Percentiles rank a stretch among this genome's conserved stretches.
Evolutionary conservation across 805 yeast genomes (phyloP).

Genomic region (Zygosaccharomyces kombuchaensis): DNA sequence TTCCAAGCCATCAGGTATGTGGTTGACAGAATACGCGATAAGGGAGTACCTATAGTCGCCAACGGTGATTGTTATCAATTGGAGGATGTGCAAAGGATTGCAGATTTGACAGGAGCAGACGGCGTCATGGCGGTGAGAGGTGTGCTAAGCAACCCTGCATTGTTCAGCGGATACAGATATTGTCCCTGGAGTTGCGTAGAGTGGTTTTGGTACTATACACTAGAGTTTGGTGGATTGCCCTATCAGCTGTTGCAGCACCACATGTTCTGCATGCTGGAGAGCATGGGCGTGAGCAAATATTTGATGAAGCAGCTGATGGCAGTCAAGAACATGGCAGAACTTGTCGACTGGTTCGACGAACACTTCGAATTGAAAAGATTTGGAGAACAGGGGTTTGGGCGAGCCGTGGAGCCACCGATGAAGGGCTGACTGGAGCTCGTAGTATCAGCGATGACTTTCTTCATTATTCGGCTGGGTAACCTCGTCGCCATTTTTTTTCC

Average conservation of each 20-base stretch:
- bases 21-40: slow-evolving; percentile 37
- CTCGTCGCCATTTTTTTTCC: slow-evolving; percentile 18
- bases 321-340: slow-evolving; percentile 50
- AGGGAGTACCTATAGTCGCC: slow-evolving; percentile 85
- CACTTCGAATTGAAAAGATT: slow-evolving; percentile 61
- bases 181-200: slow-evolving; percentile 95
- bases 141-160: slow-evolving; percentile 74
- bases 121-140: slow-evolving; percentile 98
- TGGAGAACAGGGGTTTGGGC: slow-evolving; percentile 69
- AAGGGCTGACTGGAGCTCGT: slow-evolving; percentile 12
- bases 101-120: slow-evolving; percentile 66
- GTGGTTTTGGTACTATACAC: slow-evolving; percentile 69
- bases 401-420: slow-evolving; percentile 43
- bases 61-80: slow-evolving; percentile 88
- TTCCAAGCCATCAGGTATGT: slow-evolving; percentile 73
- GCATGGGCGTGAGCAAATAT: slow-evolving; percentile 42
- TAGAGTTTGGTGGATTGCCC: slow-evolving; percentile 74
- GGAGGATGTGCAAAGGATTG: slow-evolving; percentile 61
- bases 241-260: slow-evolving; percentile 84
- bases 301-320: slow-evolving; percentile 62
- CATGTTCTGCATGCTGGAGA: slow-evolving; percentile 76
- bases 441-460: background rate
- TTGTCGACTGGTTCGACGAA: slow-evolving; percentile 79
- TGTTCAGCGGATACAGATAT: slow-evolving; percentile 66
- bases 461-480: background rate